Base-by-base conservation (phyloP, 768 basidiomycete genomes). In the Gelatoporia subvermispora region DNA sequence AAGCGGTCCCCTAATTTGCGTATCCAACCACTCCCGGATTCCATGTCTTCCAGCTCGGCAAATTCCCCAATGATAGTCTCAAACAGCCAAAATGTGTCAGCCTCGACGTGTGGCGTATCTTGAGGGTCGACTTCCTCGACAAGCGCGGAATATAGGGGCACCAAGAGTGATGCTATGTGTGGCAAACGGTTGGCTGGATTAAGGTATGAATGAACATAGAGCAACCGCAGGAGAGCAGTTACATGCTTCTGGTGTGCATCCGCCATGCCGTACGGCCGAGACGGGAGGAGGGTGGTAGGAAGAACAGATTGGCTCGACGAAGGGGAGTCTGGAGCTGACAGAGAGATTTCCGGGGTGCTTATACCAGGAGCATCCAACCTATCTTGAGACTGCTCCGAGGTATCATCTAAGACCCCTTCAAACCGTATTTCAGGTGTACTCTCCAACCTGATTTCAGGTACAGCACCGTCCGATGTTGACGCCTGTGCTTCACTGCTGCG, bases 41-140 rank as follows among this genome's bases (percentile, higher is more conserved):
- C 81, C 49, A 82, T 80, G 44, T 84, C 84, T 50, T 84, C 82
- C n/a, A 91, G 61, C 43, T 87, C 88, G 1, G 78, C 71, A 42
- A 90, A 78, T 58, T 90, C 88, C 22, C 81, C 79, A 0, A 88
- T 68, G 56, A 90, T 72, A 0, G 81, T 76, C 62, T 89, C 86
- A 47, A 90, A 85, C 4, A 89, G 58, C 88, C 88, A 91, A 62
- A 91, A 91, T 0, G 83, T 76, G 57, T 91, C 88, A 2, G 88
- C 88, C 63, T 91, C 88, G 4, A 75, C 75, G 61, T 89, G 85
- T 0, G 76, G 72, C 9, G 77, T 61, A 37, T 86, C 83, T 46
- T 78, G 75, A 0, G 73, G 64, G 16, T 85, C 76, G 1, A 81
- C 70, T 58, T 89, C 87, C 58, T 79, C 76, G 16, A 69, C 65